phyloP scores from a whole-genome alignment of 78 protist species.

The Parvularia atlantis region DNA sequence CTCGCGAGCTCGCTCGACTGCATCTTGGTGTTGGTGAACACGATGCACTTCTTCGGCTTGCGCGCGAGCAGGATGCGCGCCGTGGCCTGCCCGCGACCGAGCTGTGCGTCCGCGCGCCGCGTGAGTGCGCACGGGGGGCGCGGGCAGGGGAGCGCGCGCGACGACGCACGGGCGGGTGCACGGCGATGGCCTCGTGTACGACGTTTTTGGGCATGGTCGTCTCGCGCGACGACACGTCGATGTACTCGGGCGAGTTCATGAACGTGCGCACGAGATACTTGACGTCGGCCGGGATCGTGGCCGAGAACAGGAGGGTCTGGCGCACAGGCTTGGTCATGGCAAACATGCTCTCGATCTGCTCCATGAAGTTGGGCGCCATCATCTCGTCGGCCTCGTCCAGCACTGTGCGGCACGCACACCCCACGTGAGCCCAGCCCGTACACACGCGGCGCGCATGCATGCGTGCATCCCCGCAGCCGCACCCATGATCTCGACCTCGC shows the following conservation, averaged over 20 bases:
- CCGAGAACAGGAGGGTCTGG: background rate
- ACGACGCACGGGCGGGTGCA: slow-evolving; percentile 29
- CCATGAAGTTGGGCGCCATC: too few species aligned
- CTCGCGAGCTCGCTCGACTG: slow-evolving; percentile 48
- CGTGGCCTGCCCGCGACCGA: too few species aligned
- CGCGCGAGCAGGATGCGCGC: slow-evolving; percentile 31
- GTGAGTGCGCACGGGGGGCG: slow-evolving; percentile 10
- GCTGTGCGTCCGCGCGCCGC: too few species aligned
- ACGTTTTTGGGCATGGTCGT: slow-evolving; percentile 74
- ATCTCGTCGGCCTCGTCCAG: too few species aligned
- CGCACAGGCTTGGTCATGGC: background rate
- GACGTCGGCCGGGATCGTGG: slow-evolving; percentile 21
- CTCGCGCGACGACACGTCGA: slow-evolving; percentile 86
- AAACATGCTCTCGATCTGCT: too few species aligned
- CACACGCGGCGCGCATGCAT: too few species aligned
- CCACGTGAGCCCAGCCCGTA: too few species aligned
- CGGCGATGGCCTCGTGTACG: slow-evolving; percentile 67
- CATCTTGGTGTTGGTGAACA: slow-evolving; percentile 52
- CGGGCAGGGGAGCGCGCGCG: slow-evolving; percentile 54
- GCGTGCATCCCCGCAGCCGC: too few species aligned
- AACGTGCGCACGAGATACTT: slow-evolving; percentile 75
- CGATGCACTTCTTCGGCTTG: slow-evolving; percentile 31
- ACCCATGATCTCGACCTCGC: too few species aligned
- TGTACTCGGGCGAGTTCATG: slow-evolving; percentile 64
- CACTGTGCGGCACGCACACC: too few species aligned